Conservation (phyloP, 2,329 filamentous ascomycete species). For the Penicillium janthinellum region DNA sequence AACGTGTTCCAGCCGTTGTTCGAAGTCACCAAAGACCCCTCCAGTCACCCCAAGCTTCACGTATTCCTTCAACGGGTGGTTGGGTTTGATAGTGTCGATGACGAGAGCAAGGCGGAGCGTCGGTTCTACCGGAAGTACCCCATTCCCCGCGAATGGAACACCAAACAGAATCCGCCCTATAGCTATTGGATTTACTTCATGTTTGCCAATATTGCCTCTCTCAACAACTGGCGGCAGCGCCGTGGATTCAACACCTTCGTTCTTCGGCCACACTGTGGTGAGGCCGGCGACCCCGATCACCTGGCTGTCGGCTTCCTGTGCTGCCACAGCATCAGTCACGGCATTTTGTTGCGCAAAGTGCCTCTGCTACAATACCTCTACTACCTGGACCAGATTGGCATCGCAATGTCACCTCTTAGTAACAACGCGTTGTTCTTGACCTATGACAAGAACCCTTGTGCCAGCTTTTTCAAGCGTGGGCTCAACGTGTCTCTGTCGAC, state of each 20-base stretch:
- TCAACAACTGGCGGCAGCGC: conserved; percentile 88
- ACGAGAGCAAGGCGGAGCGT: conserved; percentile 94
- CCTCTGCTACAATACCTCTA: conserved; percentile 95
- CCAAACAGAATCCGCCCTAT: conserved; percentile 94
- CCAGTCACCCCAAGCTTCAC: conserved; percentile 87
- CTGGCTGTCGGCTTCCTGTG: conserved; percentile 87
- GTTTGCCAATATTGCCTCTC: conserved; percentile 87
- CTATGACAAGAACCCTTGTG: conserved; percentile 94
- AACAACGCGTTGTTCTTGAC: conserved; percentile 97
- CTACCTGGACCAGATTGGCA: conserved; percentile 96
- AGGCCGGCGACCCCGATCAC: conserved; percentile 96
- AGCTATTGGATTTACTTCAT: conserved; percentile 99
- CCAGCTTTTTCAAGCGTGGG: conserved; percentile 92
- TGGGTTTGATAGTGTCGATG: conserved; percentile 96
- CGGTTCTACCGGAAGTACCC: conserved; percentile 96
- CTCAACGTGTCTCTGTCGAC: conserved; percentile 95
- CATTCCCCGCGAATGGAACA: conserved; percentile 82
- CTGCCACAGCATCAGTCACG: conserved; percentile 96
- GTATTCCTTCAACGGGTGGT: conserved; percentile 93
- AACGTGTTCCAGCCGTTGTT: conserved; percentile 95
- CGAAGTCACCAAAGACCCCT: conserved; percentile 86
- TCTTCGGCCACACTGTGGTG: conserved; percentile 89
- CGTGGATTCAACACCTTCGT: conserved; percentile 96
- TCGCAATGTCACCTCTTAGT: conserved; percentile 98
- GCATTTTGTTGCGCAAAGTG: conserved; percentile 87